Evolutionary conservation across 306 rosid genomes (phyloP).

Genomic region (Canavalia ensiformis): DNA sequence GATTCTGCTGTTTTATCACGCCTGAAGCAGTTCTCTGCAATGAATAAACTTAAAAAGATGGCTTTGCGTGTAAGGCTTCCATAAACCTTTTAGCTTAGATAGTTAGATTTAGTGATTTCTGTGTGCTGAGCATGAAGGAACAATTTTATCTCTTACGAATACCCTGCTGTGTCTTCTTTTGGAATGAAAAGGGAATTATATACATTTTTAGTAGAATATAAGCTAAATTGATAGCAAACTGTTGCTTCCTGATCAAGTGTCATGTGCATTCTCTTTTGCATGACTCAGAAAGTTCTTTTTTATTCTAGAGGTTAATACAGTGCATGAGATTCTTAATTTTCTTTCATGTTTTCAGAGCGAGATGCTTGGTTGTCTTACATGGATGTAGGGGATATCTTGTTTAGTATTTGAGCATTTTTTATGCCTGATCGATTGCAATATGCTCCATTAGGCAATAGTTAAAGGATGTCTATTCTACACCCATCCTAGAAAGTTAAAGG

Average conservation of each 20-base stretch:
- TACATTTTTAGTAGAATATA: slow-evolving; percentile 15
- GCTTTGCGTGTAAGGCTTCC: slow-evolving; percentile 66
- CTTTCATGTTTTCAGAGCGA: not conserved
- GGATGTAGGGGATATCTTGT: slow-evolving; percentile 19
- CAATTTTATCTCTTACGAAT: not conserved
- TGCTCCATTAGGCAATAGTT: slow-evolving; percentile 7
- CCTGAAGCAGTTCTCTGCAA: slow-evolving; percentile 69
- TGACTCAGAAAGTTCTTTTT: slow-evolving; percentile 10
- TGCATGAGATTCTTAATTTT: not conserved
- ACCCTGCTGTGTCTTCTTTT: slow-evolving; percentile 12
- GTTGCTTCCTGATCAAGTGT: slow-evolving; percentile 2
- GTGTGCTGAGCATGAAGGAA: slow-evolving; percentile 19
- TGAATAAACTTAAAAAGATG: slow-evolving; percentile 77
- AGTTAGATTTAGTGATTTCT: slow-evolving; percentile 9
- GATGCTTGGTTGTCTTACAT: slow-evolving; percentile 29
- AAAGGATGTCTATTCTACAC: slow-evolving; percentile 10
- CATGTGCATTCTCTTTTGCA: slow-evolving; percentile 13
- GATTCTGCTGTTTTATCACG: slow-evolving; percentile 72
- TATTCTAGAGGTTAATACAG: slow-evolving; percentile 9
- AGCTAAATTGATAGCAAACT: slow-evolving; percentile 21
- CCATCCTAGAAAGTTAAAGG: slow-evolving; percentile 28
- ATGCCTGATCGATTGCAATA: slow-evolving; percentile 28
- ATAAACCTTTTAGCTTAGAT: slow-evolving; percentile 27
- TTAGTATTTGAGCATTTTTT: not conserved
- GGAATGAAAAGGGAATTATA: slow-evolving; percentile 20